Evolutionary conservation across 192 early-diverging fungal genomes (phyloP), one percentile per base, ranked within the genome.

Genomic region (Dimargaris cristalligena): DNA sequence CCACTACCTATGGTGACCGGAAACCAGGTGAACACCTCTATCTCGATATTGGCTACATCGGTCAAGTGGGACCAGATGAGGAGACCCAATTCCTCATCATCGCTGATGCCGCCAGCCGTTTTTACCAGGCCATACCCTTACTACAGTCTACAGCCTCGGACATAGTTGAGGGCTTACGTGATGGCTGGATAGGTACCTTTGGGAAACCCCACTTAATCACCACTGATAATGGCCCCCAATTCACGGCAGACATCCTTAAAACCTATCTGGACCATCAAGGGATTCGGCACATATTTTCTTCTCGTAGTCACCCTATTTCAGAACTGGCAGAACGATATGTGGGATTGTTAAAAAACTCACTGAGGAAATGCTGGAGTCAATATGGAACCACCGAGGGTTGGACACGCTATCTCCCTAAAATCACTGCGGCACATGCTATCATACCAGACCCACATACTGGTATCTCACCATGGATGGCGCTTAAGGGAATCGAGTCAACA

Each of bases 201-300:
- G 62, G 65, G 8, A 26, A 26, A 0, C 65, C 62, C 0, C 14
- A 2, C 8, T 2, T 25, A 16, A 20, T 71, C 34, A 59, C 65
- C 2, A 62, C 52, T 16, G 69, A 71, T 60, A 71, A 71, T 38
- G 62, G 56, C 10, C 48, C 41, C 1, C 59, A 57, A 46, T 54
- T 71, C 0, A 34, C n/a, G 13, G 63, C 60, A 0, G 29, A 48
- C 0, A 33, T 38, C 8, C 62, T 66, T 34, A 4, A 10, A 2
- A 18, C 52, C 1, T 66, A 61, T 51, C 16, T 64, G 4, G 14
- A 18, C 4, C 23, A 34, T 0, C 6, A 45, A 0, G 44, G 29
- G 25, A 34, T 71, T 0, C 41, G 26, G 0, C 59, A 62, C 44
- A 59, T 59, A 16, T 31, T 3, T 22, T 60, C 65, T 0, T 46